Conservation (phyloP, 1,139 yeast species). For the Hemisphaericaspora subhashii region DNA sequence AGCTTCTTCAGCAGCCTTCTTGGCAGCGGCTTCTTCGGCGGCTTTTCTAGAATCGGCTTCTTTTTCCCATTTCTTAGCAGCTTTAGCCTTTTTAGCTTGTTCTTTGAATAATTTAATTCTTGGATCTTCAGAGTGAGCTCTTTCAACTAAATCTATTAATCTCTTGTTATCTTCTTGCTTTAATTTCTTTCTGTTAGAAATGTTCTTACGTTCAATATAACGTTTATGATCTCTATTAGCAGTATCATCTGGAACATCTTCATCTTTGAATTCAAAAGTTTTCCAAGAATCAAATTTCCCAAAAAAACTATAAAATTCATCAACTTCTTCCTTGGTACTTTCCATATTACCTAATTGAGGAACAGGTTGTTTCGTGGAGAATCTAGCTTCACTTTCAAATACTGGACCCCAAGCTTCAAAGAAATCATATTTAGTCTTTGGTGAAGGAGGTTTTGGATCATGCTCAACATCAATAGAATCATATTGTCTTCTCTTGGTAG, state of each 20-base stretch:
- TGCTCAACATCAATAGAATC: constrained; percentile 94
- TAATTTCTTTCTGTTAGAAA: constrained; percentile 94
- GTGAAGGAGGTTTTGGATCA: constrained; percentile 74
- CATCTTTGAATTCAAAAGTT: constrained; percentile 95
- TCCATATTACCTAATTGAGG: constrained; percentile 74
- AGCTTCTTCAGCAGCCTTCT: constrained; percentile 81
- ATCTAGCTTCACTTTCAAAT: constrained; percentile 86
- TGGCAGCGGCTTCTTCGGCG: constrained; percentile 80
- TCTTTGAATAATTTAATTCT: constrained; percentile 93
- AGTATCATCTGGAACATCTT: constrained; percentile 99
- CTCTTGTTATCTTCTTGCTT: constrained; percentile 97
- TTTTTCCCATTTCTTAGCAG: constrained; percentile 93
- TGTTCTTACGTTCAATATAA: constrained; percentile 95
- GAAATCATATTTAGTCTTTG: constrained; percentile 70
- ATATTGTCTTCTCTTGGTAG: constrained; percentile 84
- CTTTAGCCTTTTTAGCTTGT: constrained; percentile 93
- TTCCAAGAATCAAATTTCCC: constrained; percentile 98
- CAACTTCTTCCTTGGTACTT: constrained; percentile 79
- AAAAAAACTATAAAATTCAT: constrained; percentile 87
- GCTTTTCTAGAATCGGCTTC: constrained; percentile 98
- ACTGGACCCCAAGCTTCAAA: constrained; percentile 92
- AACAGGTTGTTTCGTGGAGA: constrained; percentile 87
- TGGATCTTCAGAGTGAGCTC: constrained; percentile 89
- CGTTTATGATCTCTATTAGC: constrained; percentile 99
- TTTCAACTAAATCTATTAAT: constrained; percentile 80